Evolutionary conservation across 2,329 filamentous ascomycete genomes (phyloP), one percentile per base, ranked within the genome.

Genomic region (Escovopsis weberi): DNA sequence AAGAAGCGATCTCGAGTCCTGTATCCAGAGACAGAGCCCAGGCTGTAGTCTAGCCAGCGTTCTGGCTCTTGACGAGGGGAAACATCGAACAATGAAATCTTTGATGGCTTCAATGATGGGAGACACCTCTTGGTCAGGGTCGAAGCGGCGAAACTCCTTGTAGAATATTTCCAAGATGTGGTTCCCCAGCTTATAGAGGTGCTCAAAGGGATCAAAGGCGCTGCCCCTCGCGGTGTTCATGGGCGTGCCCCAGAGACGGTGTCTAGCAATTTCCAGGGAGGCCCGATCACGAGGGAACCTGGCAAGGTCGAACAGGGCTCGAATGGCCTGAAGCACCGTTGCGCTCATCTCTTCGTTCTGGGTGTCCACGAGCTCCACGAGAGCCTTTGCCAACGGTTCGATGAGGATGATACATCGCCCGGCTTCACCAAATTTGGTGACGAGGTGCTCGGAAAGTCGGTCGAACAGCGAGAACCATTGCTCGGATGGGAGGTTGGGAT

Each of bases 401-500:
- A 88, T 66, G 2, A 86, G 68, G 23, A 74, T 72, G 40, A 83
- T 66, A 5, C 78, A 74, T 35, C 80, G 69, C 6, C 77, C 80
- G 12, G 74, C 72, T 47, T 85, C 78, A 3, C 85, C 83, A 41
- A 74, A 73, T 48, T 85, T 78, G 11, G 69, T 63, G 15, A 67
- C 70, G 6, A 80, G 72, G 41, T 74, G 72, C 8, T 68, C 60
- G 3, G 73, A 64, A 8, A 85, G 61, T 1, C 67, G 59, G 8
- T 71, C 63, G 41, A 85, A 75, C 1, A 89, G 63, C 0, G 65
- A 57, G 26, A 65, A 55, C 74, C 73, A 78, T 6, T 63, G 55
- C 12, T 59, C 45, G 49, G 59, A 61, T 0, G 70, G 68, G 7
- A 76, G 58, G 15, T 64, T 64, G 0, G 69, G 67, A 3, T 68